Percentiles rank a stretch among this genome's conserved stretches.
Evolutionary conservation across 1,139 yeast species (phyloP).

Genomic region (Diutina neorugosa): DNA sequence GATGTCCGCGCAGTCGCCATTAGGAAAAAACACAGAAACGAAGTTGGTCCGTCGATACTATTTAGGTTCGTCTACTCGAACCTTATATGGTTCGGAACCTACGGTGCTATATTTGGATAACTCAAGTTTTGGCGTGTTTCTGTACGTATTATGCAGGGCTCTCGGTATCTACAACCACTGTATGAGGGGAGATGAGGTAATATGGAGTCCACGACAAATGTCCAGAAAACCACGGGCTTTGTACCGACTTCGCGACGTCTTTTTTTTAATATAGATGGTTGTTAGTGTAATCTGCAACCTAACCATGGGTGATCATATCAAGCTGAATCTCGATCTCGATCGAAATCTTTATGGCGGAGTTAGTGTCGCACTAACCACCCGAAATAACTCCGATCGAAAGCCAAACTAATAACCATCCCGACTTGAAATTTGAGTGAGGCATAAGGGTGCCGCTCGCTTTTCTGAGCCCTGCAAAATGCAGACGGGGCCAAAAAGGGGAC

Average conservation of each 20-base stretch:
- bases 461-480: not conserved
- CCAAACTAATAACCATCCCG: not conserved
- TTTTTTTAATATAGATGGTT: not conserved
- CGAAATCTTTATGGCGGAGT: not conserved
- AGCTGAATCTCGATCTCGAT: not conserved
- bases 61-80: not conserved
- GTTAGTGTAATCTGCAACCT: not conserved
- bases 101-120: not conserved
- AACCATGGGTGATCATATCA: not conserved
- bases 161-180: not conserved
- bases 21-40: not conserved
- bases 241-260: not conserved
- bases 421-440: not conserved
- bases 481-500: not conserved
- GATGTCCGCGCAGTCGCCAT: not conserved
- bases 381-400: not conserved
- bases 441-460: not conserved
- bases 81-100: not conserved
- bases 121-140: not conserved
- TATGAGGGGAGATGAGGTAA: not conserved
- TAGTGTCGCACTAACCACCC: not conserved
- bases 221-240: not conserved
- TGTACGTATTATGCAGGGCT: not conserved
- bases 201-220: too few relatives aligned
- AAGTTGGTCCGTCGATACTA: not conserved